Conservation (phyloP, 148 eudicot genomes). For the Cornus kousa region DNA sequence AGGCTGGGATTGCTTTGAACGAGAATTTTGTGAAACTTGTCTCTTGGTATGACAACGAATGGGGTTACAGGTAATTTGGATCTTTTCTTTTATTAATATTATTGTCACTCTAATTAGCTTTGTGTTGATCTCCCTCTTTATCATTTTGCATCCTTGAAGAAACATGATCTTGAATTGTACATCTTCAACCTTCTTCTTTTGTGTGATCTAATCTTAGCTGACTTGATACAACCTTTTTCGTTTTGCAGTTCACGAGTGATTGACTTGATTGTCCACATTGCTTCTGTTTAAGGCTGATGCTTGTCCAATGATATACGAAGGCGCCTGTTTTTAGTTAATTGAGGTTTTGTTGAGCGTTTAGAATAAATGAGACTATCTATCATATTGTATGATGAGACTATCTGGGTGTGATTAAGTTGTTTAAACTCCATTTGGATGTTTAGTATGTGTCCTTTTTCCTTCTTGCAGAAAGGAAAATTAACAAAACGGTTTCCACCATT, state of each 20-base stretch:
- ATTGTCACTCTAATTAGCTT: too few species aligned
- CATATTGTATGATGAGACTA: not conserved
- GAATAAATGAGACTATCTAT: too few species aligned
- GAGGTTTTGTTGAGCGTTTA: too few species aligned
- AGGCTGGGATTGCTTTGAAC: conserved; percentile 84
- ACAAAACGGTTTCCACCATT: too few species aligned
- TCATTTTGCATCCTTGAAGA: not conserved
- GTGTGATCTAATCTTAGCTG: too few species aligned
- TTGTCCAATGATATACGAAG: not conserved
- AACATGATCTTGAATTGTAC: too few species aligned
- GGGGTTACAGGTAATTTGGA: conserved; percentile 78
- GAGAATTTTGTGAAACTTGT: conserved; percentile 64
- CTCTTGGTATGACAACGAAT: conserved; percentile 91
- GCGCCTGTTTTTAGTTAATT: not conserved
- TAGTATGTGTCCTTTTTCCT: too few species aligned
- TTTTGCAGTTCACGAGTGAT: conserved; percentile 58
- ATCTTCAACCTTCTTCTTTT: too few species aligned
- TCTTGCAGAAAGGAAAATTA: too few species aligned
- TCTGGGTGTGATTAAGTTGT: not conserved
- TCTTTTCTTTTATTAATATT: too few species aligned
- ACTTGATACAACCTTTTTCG: not conserved
- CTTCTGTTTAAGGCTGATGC: conserved; percentile 46
- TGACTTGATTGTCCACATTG: conserved; percentile 68
- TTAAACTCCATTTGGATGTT: not conserved
- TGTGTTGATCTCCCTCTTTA: too few species aligned